Percentiles rank a stretch among this genome's conserved stretches.
Evolutionary conservation across 345 rosid genomes (phyloP).

Genomic region (Gossypioides kirkii): DNA sequence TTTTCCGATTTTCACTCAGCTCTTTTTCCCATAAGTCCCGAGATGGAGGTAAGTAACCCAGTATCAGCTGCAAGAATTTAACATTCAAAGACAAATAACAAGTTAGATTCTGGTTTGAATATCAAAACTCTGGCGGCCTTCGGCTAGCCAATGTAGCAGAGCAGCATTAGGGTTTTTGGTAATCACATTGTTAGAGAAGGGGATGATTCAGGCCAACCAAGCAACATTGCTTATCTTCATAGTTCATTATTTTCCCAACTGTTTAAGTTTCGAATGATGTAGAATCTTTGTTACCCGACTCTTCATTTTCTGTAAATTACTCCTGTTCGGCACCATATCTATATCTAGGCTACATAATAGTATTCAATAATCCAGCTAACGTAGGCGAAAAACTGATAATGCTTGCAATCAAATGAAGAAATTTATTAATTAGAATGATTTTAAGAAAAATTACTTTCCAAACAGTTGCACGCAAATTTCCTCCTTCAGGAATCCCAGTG

Average conservation of each 20-base stretch:
- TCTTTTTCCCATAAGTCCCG: constrained; percentile 62
- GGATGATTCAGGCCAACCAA: background rate
- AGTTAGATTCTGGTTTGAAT: background rate
- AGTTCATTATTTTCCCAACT: background rate
- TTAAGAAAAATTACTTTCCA: constrained; percentile 50
- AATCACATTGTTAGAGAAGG: background rate
- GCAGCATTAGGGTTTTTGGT: background rate
- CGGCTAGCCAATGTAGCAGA: background rate
- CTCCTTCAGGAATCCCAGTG: constrained; percentile 56
- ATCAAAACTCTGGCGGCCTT: background rate
- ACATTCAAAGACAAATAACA: background rate
- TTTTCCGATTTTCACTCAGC: constrained; percentile 45
- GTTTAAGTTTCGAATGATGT: no score
- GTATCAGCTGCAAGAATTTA: constrained; percentile 40
- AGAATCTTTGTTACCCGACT: no score
- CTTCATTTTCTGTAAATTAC: no score
- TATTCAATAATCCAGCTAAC: no score
- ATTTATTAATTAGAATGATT: background rate
- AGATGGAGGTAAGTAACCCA: constrained; percentile 59
- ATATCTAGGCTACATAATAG: no score
- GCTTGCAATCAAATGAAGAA: background rate
- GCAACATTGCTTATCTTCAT: background rate
- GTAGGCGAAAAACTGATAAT: background rate
- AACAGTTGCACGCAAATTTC: constrained; percentile 48
- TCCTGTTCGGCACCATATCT: no score